Base-by-base conservation (phyloP, 1,284 basidiomycete species). In the Ganoderma leucocontextum region DNA sequence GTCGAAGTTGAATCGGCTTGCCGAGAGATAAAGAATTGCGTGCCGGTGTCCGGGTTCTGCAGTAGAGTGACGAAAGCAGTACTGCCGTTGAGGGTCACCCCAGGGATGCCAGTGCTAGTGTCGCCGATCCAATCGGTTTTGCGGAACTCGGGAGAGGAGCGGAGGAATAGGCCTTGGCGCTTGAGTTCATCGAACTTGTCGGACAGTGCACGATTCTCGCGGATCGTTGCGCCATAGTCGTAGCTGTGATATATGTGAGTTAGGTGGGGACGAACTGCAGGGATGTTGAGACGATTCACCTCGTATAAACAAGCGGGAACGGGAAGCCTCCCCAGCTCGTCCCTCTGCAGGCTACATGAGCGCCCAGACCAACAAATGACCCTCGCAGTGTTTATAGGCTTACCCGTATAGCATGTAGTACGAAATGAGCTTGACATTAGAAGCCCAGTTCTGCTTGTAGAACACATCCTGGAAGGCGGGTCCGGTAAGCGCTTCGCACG, bases 361-460 rank as follows among this genome's bases (percentile, higher is more conserved):
- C 41, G 8, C 41, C 0, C 41, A 42, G n/a, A n/a, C n/a, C n/a
- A n/a, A n/a, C n/a, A 42, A 6, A 42, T 0, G 6, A 42, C 4
- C 41, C 15, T 17, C n/a, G 41, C 2, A 42, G 12, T 42, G 12
- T 17, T 42, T 6, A 13, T 12, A 12, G 12, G 58, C 52, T 38
- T 33, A 91, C 91, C 91, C 91, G 72, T 89, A 93, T 66, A 92
- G 74, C 92, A 94, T 94, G 78, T 94, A 94, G 73, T 91, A 92
- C 72, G 87, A 93, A 62, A 93, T 88, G 65, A 94, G 71, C 75
- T 94, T 93, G 4, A 87, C 90, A 77, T 94, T 94, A 47, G 87
- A 85, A 3, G 92, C 91, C 91, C 91, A 93, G 60, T 93, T 83
- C 61, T 91, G 83, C 63, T 89, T 83, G 75, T 94, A 88, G 78